A percentile compares a stretch with the other conserved stretches of the same genome.
Conservation (phyloP, 495 filamentous ascomycete species). For the Tuber microsphaerosporum region DNA sequence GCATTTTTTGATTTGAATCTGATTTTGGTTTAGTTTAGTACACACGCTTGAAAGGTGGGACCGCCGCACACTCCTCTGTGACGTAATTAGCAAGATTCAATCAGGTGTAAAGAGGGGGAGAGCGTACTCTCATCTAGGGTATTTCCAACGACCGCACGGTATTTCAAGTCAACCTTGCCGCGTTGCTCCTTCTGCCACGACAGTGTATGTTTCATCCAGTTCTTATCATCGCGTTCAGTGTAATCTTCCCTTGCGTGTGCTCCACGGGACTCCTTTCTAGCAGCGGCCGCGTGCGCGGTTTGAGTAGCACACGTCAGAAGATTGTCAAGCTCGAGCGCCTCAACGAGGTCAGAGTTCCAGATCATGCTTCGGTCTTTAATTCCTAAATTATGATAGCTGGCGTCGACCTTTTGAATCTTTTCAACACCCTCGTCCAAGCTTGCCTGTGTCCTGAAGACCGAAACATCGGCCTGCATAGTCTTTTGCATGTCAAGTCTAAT, state of each 20-base stretch:
- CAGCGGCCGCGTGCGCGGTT: slow-evolving; percentile 77
- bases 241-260: slow-evolving; percentile 93
- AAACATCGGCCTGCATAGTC: slow-evolving; percentile 93
- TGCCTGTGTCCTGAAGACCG: slow-evolving; percentile 94
- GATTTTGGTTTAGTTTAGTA: slow-evolving; percentile 52
- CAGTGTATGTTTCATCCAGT: slow-evolving; percentile 99
- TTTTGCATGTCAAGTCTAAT: slow-evolving; percentile 93
- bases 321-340: slow-evolving; percentile 90
- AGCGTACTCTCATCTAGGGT: slow-evolving; percentile 66
- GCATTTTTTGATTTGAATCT: background rate
- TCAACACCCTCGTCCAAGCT: slow-evolving; percentile 75
- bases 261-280: slow-evolving; percentile 88
- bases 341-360: slow-evolving; percentile 95
- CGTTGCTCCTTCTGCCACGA: slow-evolving; percentile 86
- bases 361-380: slow-evolving; percentile 99
- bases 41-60: slow-evolving; percentile 79
- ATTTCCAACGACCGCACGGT: slow-evolving; percentile 66
- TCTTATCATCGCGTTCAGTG: slow-evolving; percentile 82
- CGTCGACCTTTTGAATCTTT: slow-evolving; percentile 73
- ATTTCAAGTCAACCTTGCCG: slow-evolving; percentile 66
- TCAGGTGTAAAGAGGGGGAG: background rate
- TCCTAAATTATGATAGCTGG: slow-evolving; percentile 69
- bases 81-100: background rate
- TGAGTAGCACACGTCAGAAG: slow-evolving; percentile 91
- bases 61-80: slow-evolving; percentile 67